Conservation (phyloP, 345 rosid species). For the Sonneratia alba region DNA sequence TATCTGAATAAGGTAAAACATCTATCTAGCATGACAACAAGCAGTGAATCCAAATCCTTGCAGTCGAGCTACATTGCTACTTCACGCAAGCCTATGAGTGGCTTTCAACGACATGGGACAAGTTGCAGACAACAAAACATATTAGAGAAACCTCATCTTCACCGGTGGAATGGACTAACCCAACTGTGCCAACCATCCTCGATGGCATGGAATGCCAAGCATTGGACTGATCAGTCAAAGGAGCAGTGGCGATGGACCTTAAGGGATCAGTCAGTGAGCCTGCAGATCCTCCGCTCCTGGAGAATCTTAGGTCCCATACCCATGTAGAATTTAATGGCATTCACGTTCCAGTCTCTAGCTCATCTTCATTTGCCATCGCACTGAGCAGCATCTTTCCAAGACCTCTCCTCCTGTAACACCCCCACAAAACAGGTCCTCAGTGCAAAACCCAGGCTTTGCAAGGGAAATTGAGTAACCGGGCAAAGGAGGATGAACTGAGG, state of each 20-base stretch:
- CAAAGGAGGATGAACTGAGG: slow-evolving; percentile 79
- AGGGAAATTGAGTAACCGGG: slow-evolving; percentile 61
- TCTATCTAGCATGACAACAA: too few species aligned
- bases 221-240: neutral
- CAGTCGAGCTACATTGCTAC: too few species aligned
- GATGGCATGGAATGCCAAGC: neutral
- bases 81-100: too few species aligned
- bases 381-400: slow-evolving; percentile 61
- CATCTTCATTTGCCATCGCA: slow-evolving; percentile 77
- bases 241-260: slow-evolving; percentile 35
- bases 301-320: slow-evolving; percentile 75
- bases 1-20: too few species aligned
- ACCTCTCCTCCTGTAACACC: slow-evolving; percentile 69
- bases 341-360: slow-evolving; percentile 84
- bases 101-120: too few species aligned
- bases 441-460: slow-evolving; percentile 68
- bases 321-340: slow-evolving; percentile 72
- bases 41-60: too few species aligned
- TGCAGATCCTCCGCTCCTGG: slow-evolving; percentile 73
- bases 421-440: slow-evolving; percentile 76
- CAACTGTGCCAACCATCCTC: neutral
- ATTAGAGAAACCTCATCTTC: too few species aligned
- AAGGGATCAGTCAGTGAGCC: slow-evolving; percentile 70
- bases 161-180: too few species aligned
- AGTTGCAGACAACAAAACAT: too few species aligned